Percentiles rank a stretch among this genome's conserved stretches.
Conservation (phyloP, 1,139 yeast species). For the Arxiozyma bovina region DNA sequence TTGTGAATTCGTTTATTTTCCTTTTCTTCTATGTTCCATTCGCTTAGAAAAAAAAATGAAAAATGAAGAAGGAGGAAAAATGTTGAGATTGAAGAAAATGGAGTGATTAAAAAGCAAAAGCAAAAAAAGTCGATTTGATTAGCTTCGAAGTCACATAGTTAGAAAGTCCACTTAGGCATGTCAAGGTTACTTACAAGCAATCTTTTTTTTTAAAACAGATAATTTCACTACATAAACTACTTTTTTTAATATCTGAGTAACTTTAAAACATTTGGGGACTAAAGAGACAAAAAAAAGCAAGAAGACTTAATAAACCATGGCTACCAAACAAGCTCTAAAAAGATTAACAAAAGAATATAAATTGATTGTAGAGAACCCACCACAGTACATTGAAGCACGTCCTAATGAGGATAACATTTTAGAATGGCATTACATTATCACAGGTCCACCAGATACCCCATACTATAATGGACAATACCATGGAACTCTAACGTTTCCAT, state of each 20-base stretch:
- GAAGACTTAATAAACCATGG: conserved; percentile 33
- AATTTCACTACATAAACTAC: not conserved
- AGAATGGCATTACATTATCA: conserved; percentile 42
- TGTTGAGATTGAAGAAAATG: no score
- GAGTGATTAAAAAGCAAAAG: no score
- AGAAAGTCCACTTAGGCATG: no score
- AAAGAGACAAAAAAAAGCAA: not conserved
- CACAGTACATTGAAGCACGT: conserved; percentile 73
- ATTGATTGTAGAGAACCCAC: conserved; percentile 62
- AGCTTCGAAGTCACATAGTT: no score
- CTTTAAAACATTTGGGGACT: not conserved
- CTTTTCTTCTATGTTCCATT: no score
- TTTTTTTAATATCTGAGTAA: no score
- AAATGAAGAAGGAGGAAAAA: no score
- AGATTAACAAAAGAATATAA: conserved; percentile 71
- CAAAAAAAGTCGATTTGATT: no score
- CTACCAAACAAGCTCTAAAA: conserved; percentile 41
- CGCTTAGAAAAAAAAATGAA: no score
- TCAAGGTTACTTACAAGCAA: no score
- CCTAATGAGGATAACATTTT: conserved; percentile 74
- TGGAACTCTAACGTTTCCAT: conserved; percentile 75
- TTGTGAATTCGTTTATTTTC: no score
- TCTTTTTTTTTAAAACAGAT: no score
- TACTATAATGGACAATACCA: conserved; percentile 84
- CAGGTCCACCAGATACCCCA: conserved; percentile 82